phyloP scores from a whole-genome alignment of 139 green algal genomes.

The Microglena sp. region DNA sequence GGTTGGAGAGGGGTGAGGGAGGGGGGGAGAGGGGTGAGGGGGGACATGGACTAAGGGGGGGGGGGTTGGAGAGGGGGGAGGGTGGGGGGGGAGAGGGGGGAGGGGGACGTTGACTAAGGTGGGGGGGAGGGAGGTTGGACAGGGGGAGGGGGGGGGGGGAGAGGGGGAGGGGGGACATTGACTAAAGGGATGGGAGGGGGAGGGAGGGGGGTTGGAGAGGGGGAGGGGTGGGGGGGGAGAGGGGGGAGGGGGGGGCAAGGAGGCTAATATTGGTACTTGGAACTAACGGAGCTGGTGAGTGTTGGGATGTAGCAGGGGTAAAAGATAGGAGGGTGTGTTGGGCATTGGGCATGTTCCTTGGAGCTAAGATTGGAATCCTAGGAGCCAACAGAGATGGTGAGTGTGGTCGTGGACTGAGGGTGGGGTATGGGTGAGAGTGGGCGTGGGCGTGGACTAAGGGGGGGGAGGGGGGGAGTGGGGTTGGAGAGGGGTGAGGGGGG shows the following conservation, averaged over 20 bases:
- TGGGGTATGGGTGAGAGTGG: neutral
- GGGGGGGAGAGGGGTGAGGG: neutral
- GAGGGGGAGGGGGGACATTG: neutral
- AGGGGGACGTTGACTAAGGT: neutral
- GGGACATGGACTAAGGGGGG: too few relatives aligned
- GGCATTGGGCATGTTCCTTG: slow-evolving; percentile 62
- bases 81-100: neutral
- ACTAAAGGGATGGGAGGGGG: too few relatives aligned
- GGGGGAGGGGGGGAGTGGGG: neutral
- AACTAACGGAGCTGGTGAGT: slow-evolving; percentile 9
- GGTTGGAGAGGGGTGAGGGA: neutral
- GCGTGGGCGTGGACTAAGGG: neutral
- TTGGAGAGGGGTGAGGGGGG: neutral
- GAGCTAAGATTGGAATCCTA: slow-evolving; percentile 68
- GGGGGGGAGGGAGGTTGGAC: slow-evolving; percentile 21
- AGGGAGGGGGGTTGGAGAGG: neutral
- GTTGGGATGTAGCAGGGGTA: neutral
- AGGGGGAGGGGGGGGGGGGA: neutral
- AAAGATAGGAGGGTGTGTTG: neutral
- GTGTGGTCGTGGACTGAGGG: neutral
- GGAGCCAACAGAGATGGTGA: slow-evolving; percentile 10
- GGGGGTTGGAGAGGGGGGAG: neutral
- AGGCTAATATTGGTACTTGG: slow-evolving; percentile 57
- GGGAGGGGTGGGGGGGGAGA: slow-evolving; percentile 1
- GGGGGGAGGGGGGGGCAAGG: slow-evolving; percentile 3